phyloP scores from a whole-genome alignment of 75 land plant species.

The Selaginella moellendorffii region DNA sequence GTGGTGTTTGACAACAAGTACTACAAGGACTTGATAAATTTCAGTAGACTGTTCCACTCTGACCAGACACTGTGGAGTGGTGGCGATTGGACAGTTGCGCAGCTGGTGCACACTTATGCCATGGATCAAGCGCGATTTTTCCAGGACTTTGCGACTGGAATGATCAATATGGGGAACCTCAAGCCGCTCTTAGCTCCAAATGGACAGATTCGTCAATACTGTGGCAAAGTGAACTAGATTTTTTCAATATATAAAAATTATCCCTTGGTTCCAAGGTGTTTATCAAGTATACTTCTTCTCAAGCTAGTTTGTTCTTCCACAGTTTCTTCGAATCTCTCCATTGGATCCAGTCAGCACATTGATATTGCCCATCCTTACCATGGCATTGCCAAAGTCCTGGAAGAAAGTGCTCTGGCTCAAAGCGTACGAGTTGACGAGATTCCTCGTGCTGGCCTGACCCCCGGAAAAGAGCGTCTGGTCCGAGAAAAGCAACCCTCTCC shows the following conservation, averaged over 20 bases:
- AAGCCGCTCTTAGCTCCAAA: background rate
- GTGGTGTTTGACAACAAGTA: background rate
- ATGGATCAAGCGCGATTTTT: background rate
- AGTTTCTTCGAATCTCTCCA: conserved; percentile 37
- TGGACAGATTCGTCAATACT: background rate
- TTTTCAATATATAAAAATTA: background rate
- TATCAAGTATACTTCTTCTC: background rate
- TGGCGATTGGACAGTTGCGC: background rate
- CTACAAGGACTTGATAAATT: background rate
- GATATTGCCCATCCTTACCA: conserved; percentile 50
- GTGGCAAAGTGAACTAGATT: background rate
- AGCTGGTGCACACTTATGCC: background rate
- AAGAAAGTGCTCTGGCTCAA: conserved; percentile 20
- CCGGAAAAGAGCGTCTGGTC: conserved; percentile 14
- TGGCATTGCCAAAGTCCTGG: conserved; percentile 35
- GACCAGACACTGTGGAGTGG: background rate
- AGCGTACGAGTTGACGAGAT: conserved; percentile 13
- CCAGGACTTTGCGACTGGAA: background rate
- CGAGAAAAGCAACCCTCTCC: conserved; percentile 37
- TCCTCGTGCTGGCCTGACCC: background rate
- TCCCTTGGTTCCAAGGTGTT: background rate
- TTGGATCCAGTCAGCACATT: conserved; percentile 11
- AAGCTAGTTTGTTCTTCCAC: conserved; percentile 22
- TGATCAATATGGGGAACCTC: background rate
- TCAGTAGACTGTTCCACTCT: background rate